Percentiles rank a stretch among this genome's conserved stretches.
Evolutionary conservation across 2,329 filamentous ascomycete species (phyloP).

Genomic region (Septoria linicola): DNA sequence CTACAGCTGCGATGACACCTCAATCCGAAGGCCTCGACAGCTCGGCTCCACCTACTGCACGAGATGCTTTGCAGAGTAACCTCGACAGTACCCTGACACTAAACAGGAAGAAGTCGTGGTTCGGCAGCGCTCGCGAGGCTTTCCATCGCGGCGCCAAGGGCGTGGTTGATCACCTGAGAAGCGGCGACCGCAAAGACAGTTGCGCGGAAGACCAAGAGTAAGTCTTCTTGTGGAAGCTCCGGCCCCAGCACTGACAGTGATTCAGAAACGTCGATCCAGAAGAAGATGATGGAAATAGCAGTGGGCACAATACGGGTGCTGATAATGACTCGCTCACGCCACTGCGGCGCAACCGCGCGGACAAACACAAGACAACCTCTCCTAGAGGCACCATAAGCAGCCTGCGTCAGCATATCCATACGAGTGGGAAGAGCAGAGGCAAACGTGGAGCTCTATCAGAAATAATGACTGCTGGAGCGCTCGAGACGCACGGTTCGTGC

Average conservation of each 20-base stretch:
- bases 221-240: not conserved
- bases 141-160: constrained; percentile 20
- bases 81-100: constrained; percentile 22
- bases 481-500: not conserved
- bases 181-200: constrained; percentile 8
- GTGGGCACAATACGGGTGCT: not conserved
- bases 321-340: constrained; percentile 16
- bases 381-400: constrained; percentile 25
- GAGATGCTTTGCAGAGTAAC: constrained; percentile 22
- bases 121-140: constrained; percentile 24
- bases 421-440: constrained; percentile 18
- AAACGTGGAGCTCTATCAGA: constrained; percentile 20
- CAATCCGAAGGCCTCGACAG: constrained; percentile 8
- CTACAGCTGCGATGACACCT: constrained; percentile 12
- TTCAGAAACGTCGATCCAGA: constrained; percentile 4
- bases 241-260: not conserved
- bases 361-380: constrained; percentile 22
- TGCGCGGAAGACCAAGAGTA: constrained; percentile 8
- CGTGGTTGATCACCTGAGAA: constrained; percentile 17
- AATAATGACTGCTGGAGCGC: constrained; percentile 7
- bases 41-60: constrained; percentile 19
- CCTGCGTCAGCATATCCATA: constrained; percentile 24
- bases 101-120: constrained; percentile 28
- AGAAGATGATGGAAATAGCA: constrained; percentile 1
- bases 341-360: constrained; percentile 7